Conservation (phyloP, 2,329 filamentous ascomycete species). For the Daldinia sp. region DNA sequence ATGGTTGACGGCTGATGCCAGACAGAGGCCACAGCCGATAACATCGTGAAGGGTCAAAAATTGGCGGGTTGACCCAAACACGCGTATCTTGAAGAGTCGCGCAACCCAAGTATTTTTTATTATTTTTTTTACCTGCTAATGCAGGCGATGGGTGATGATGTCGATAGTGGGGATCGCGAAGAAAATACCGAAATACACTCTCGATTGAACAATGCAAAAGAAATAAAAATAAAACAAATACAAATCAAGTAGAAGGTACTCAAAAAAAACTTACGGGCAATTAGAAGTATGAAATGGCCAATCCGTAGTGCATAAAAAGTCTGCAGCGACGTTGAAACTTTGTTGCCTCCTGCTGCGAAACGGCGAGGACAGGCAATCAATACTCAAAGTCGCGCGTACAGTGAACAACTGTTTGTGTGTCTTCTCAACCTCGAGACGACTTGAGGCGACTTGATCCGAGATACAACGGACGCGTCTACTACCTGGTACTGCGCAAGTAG, state of each 20-base stretch:
- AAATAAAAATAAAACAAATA: slow-evolving; percentile 9
- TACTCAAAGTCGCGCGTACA: slow-evolving; percentile 27
- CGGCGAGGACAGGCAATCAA: slow-evolving; percentile 22
- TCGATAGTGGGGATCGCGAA: slow-evolving; percentile 25
- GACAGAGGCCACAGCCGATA: neutral
- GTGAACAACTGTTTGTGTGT: slow-evolving; percentile 30
- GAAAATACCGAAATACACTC: slow-evolving; percentile 24
- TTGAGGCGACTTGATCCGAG: slow-evolving; percentile 8
- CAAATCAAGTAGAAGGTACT: slow-evolving; percentile 30
- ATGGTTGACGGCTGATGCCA: slow-evolving; percentile 14
- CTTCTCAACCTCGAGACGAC: slow-evolving; percentile 15
- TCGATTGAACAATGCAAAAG: slow-evolving; percentile 3
- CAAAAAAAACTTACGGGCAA: slow-evolving; percentile 34
- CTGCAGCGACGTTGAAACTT: slow-evolving; percentile 25
- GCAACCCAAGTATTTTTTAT: slow-evolving; percentile 11
- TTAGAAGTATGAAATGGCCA: slow-evolving; percentile 8
- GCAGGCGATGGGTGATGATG: slow-evolving; percentile 24
- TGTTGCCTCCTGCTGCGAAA: slow-evolving; percentile 20
- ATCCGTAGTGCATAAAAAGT: slow-evolving; percentile 30
- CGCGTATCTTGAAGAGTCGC: slow-evolving; percentile 31
- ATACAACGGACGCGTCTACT: slow-evolving; percentile 34
- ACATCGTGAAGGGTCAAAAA: slow-evolving; percentile 15
- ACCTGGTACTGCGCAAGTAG: slow-evolving; percentile 21
- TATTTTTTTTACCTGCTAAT: slow-evolving; percentile 10
- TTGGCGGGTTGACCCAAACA: slow-evolving; percentile 14